Conservation (phyloP, 345 rosid species). For the Populus simonii region DNA sequence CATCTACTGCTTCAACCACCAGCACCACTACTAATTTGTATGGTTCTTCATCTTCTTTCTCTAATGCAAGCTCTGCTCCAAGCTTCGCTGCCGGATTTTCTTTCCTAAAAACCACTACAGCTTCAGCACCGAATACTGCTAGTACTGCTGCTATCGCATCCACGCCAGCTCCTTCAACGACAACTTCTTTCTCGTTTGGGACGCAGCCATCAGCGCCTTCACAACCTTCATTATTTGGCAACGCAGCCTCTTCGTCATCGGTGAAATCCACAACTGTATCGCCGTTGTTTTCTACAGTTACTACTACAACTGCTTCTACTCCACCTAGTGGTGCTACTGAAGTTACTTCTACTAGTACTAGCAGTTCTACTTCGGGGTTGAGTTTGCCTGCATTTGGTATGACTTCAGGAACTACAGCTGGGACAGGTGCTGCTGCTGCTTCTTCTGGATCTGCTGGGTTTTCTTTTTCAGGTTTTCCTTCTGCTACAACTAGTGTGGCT, state of each 20-base stretch:
- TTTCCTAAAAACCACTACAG: background rate
- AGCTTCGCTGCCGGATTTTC: background rate
- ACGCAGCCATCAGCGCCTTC: background rate
- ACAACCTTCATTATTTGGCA: background rate
- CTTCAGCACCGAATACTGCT: background rate
- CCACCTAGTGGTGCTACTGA: slow-evolving; percentile 33
- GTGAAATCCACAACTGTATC: background rate
- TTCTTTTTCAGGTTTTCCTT: slow-evolving; percentile 46
- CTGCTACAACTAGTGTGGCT: slow-evolving; percentile 34
- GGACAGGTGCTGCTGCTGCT: slow-evolving; percentile 33
- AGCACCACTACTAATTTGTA: slow-evolving; percentile 21
- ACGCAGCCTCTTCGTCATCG: background rate
- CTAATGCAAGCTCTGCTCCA: background rate
- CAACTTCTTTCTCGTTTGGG: background rate
- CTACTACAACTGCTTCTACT: slow-evolving; percentile 38
- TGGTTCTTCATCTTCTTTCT: slow-evolving; percentile 1
- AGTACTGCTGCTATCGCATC: background rate
- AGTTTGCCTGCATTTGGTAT: slow-evolving; percentile 46
- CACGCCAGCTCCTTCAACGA: background rate
- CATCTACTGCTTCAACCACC: background rate
- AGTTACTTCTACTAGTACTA: slow-evolving; percentile 37
- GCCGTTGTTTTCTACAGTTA: background rate
- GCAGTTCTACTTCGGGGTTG: slow-evolving; percentile 32
- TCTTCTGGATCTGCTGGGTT: slow-evolving; percentile 26
- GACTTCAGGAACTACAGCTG: slow-evolving; percentile 24